phyloP scores from a whole-genome alignment of 495 filamentous ascomycete species.

The Aspergillus sclerotiicarbonarius region DNA sequence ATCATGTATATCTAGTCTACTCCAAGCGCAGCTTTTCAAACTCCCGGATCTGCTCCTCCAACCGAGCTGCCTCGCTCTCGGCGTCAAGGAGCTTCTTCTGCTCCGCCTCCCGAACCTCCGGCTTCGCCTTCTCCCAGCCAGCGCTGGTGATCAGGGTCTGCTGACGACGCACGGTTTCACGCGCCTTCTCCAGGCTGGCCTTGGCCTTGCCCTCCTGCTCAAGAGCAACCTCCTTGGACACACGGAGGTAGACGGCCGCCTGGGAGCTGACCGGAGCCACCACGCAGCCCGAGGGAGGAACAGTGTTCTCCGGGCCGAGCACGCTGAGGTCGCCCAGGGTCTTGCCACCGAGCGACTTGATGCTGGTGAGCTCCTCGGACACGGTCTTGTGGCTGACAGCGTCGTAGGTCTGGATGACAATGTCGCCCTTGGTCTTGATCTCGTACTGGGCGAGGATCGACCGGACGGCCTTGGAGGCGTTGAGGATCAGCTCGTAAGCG shows the following conservation, averaged over 20 bases:
- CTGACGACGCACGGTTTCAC: conserved; percentile 33
- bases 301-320: conserved; percentile 45
- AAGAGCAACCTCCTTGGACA: conserved; percentile 66
- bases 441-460: conserved; percentile 58
- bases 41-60: conserved; percentile 54
- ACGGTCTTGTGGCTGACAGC: conserved; percentile 53
- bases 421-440: conserved; percentile 54
- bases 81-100: conserved; percentile 57
- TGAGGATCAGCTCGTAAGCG: conserved; percentile 65
- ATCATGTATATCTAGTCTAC: conserved; percentile 20
- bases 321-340: conserved; percentile 51
- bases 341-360: conserved; percentile 66
- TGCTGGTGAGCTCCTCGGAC: conserved; percentile 54
- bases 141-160: conserved; percentile 34
- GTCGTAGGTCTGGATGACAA: conserved; percentile 61
- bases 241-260: conserved; percentile 68
- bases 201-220: conserved; percentile 63
- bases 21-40: conserved; percentile 50
- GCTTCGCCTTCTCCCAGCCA: conserved; percentile 48
- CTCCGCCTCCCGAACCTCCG: conserved; percentile 58
- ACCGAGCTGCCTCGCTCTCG: conserved; percentile 51
- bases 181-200: conserved; percentile 46
- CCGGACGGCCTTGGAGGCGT: conserved; percentile 55
- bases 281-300: conserved; percentile 65
- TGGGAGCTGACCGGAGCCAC: conserved; percentile 64